These are phyloP conservation scores for Neurospora intermedia DNA, from an alignment of 495 filamentous ascomycete species.

Conservation along the genomic window DNA sequence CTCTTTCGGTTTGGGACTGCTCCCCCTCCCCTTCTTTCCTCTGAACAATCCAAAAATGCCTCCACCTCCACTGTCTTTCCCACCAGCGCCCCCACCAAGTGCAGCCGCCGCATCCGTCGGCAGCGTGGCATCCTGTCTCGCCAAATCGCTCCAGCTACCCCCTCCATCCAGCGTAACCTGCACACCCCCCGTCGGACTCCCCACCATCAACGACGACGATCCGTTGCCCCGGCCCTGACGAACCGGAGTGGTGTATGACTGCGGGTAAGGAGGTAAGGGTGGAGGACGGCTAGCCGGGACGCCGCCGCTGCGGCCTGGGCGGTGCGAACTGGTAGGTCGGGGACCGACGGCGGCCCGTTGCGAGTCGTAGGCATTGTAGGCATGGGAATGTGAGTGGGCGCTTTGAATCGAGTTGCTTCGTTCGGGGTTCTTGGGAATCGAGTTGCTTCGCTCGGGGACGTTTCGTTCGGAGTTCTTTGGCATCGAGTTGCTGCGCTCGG, in stretches of 20 bases:
- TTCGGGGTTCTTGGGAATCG: neutral
- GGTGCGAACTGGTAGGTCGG: conserved; percentile 3
- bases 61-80: conserved; percentile 35
- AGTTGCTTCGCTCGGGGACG: neutral
- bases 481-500: too few species aligned
- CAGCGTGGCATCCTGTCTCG: conserved; percentile 69
- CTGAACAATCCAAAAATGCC: conserved; percentile 86
- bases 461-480: neutral
- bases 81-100: conserved; percentile 29
- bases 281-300: conserved; percentile 19
- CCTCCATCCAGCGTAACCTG: conserved; percentile 83
- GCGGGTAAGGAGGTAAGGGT: conserved; percentile 40
- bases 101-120: conserved; percentile 49
- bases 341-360: conserved; percentile 20
- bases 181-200: conserved; percentile 72
- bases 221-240: conserved; percentile 21
- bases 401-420: neutral
- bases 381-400: neutral
- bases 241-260: conserved; percentile 26
- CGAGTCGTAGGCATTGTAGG: conserved; percentile 12
- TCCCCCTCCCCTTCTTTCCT: conserved; percentile 78
- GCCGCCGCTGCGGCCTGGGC: neutral
- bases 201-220: conserved; percentile 45
- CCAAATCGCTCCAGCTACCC: conserved; percentile 82
- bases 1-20: conserved; percentile 90